Evolutionary conservation across 2,329 filamentous ascomycete species (phyloP), one percentile per base, ranked within the genome.

Genomic region (Penicillium sp.): DNA sequence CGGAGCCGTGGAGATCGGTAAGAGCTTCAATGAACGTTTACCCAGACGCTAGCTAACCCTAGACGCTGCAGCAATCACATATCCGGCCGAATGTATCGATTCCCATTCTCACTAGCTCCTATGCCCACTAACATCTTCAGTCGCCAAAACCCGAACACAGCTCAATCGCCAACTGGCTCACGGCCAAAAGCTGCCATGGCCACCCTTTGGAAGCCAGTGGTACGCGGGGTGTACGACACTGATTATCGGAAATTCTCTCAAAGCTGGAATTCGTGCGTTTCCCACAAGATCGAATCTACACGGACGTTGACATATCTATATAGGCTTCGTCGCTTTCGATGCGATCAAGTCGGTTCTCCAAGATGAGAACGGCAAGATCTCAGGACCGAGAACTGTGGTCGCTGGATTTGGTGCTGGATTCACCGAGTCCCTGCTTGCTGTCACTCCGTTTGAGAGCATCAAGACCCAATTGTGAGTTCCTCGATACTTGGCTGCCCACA

Each of bases 211-310:
- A 45, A 81, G 77, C 65, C 91, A 96, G 74, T 99, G 94, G 94
- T 99, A 99, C 74, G 93, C 94, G 11, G 94, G 94, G 36, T 99
- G 94, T 78, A 97, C 94, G 44, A 97, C 94, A 27, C 78, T 97
- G 71, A 96, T 99, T 55, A 91, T 97, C 63, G 94, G 94, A 57
- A 99, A 99, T 77, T 95, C 92, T 49, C 82, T 94, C 71, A 99
- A 99, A 79, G 94, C 94, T 36, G 94, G 92, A 55, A 95, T 97
- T 59, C 88, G 92, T 92, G 83, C 57, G 88, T 81, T 40, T 27
- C 3, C 21, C 7, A 32, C 5, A 13, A 46, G n/a, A 36, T n/a
- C 5, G 11, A 51, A 16, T 16, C 24, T 27, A 5, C 38, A 6
- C 48, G 21, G 22, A 36, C 24, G 6, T 45, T 49, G 21, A 39